Evolutionary conservation across 169 alveolate species (phyloP), one percentile per base, ranked within the genome.

Genomic region (Plasmodium knowlesi): DNA sequence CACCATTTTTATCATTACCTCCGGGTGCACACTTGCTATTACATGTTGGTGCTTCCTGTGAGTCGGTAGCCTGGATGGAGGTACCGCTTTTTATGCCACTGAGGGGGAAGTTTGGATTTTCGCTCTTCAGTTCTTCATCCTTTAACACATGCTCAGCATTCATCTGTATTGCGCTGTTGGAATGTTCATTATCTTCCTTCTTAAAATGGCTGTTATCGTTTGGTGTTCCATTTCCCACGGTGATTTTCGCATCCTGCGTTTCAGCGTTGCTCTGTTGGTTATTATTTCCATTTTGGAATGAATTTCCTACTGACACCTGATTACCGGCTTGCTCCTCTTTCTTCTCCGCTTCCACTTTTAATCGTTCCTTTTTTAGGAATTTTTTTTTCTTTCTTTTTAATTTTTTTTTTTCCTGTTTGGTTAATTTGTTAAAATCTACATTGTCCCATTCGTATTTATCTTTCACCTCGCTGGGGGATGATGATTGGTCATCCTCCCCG

Each of bases 311-410:
- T 14, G 19, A 46, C 14, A 84, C 12, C 80, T 86, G 57, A 8
- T 76, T 34, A 8, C 16, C 37, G 37, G 14, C 25, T 54, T 74
- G 41, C 76, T 67, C 43, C n/a, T 70, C 37, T 34, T 41, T 46
- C 30, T 83, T 16, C 10, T 6, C 46, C 34, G 32, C 70, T 70
- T 83, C 82, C 83, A 70, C 32, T 83, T 83, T 83, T 83, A 83
- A 71, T 83, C 92, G 72, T 67, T 83, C 92, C 53, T 43, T 83
- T 83, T 83, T 83, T n/a, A 83, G 8, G 34, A 70, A 37, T 25
- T 25, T 83, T 83, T 83, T 83, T 83, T 83, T 83, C 19, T 83
- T 83, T 71, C 37, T 83, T 83, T 37, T 83, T 83, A 83, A 83
- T 34, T 71, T 83, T 71, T 71, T 83, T 19, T 83, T 83, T 71